A percentile compares a stretch with the other conserved stretches of the same genome.
phyloP scores from a whole-genome alignment of 495 filamentous ascomycete species.

The Daldinia vernicosa region DNA sequence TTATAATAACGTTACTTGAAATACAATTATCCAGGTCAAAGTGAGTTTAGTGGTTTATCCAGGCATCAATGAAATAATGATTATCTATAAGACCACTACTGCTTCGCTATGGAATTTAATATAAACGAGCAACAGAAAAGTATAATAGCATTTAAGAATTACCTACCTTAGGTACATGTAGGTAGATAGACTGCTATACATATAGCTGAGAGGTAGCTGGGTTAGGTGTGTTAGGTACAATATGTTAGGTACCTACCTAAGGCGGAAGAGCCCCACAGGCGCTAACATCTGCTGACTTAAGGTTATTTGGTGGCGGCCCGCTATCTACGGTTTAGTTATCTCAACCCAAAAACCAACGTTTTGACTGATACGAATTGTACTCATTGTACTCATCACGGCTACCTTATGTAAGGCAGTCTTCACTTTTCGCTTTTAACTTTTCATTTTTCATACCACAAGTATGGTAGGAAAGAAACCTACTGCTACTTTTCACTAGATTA shows the following conservation, averaged over 20 bases:
- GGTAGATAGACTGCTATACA: neutral
- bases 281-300: neutral
- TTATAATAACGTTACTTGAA: too few species aligned
- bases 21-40: neutral
- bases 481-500: neutral
- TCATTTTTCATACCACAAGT: neutral
- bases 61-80: too few species aligned
- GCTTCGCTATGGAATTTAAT: too few species aligned
- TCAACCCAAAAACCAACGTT: constrained; percentile 1
- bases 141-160: neutral
- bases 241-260: too few species aligned
- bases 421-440: neutral
- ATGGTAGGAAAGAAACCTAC: neutral
- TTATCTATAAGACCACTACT: too few species aligned
- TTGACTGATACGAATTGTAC: constrained; percentile 2
- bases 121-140: too few species aligned
- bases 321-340: neutral
- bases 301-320: neutral
- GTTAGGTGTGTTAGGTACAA: too few species aligned
- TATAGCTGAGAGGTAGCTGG: neutral
- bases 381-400: neutral
- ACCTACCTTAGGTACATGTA: too few species aligned
- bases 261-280: neutral
- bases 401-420: neutral
- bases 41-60: too few species aligned